Evolutionary conservation across 306 rosid species (phyloP).

Genomic region (Corylus avellana): DNA sequence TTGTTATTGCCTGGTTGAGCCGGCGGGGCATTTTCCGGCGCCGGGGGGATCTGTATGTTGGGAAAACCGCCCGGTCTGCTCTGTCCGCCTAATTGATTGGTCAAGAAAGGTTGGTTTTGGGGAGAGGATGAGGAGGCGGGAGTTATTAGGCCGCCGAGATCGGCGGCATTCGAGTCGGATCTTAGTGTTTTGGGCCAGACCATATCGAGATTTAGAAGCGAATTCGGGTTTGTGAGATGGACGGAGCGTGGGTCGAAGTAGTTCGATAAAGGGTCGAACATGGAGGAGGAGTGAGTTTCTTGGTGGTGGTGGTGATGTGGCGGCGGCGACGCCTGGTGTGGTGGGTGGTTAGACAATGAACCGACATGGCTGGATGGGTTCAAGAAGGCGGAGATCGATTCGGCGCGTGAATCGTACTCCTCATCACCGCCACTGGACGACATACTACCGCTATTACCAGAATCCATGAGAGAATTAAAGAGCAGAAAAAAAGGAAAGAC

Average conservation of each 20-base stretch:
- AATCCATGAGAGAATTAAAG: constrained; percentile 56
- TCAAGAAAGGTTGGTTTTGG: constrained; percentile 37
- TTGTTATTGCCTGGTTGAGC: constrained; percentile 28
- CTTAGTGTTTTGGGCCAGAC: constrained; percentile 53
- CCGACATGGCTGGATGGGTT: constrained; percentile 29
- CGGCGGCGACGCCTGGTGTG: constrained; percentile 5
- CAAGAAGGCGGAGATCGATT: constrained; percentile 55
- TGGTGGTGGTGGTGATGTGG: constrained; percentile 25
- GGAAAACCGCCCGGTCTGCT: constrained; percentile 35
- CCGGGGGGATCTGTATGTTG: constrained; percentile 32
- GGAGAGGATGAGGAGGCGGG: constrained; percentile 10
- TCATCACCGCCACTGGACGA: constrained; percentile 92
- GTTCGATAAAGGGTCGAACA: constrained; percentile 57
- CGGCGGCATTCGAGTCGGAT: constrained; percentile 53
- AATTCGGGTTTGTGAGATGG: constrained; percentile 33
- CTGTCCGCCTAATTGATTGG: constrained; percentile 41
- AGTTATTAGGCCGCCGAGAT: constrained; percentile 39
- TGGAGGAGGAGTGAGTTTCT: constrained; percentile 20
- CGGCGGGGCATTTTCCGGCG: constrained; percentile 26
- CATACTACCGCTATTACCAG: constrained; percentile 80
- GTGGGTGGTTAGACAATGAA: constrained; percentile 26
- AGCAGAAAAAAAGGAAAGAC: constrained; percentile 31
- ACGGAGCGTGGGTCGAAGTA: constrained; percentile 46
- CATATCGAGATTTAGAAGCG: constrained; percentile 50
- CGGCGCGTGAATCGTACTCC: constrained; percentile 82